Evolutionary conservation across 306 rosid genomes (phyloP).

Genomic region (Acmispon strigosus): DNA sequence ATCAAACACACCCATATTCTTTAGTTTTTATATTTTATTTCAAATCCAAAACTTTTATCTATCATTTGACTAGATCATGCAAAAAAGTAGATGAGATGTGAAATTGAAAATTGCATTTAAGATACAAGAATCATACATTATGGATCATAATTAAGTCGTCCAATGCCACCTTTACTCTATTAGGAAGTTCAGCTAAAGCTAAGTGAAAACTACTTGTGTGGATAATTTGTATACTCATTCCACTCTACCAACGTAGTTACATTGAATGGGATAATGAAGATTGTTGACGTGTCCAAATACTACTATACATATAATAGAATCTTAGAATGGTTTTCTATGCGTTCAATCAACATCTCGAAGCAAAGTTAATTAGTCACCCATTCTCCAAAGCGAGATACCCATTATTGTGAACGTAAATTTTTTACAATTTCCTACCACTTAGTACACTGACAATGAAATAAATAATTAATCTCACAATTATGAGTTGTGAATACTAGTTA

Average conservation of each 20-base stretch:
- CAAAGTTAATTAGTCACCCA: background rate
- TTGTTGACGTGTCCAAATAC: slow-evolving; percentile 11
- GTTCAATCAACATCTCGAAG: slow-evolving; percentile 24
- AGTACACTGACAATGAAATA: too few species aligned
- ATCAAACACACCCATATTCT: too few species aligned
- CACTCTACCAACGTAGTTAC: slow-evolving; percentile 3
- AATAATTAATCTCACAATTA: too few species aligned
- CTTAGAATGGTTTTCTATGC: background rate
- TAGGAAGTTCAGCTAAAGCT: background rate
- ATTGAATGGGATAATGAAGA: background rate
- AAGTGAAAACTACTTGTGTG: background rate
- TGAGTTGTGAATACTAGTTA: too few species aligned
- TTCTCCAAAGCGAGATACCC: background rate
- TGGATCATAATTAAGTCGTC: background rate
- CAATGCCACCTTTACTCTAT: background rate
- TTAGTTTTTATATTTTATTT: too few species aligned
- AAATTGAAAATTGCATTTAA: background rate
- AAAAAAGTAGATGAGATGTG: background rate
- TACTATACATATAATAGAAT: background rate
- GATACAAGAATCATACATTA: background rate
- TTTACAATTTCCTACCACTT: too few species aligned
- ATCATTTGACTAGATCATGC: background rate
- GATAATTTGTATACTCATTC: background rate
- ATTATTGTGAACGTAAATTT: too few species aligned
- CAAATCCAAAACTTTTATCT: too few species aligned